Conservation (phyloP, 441 rosid genomes). For the Hypseocharis bilobata region DNA sequence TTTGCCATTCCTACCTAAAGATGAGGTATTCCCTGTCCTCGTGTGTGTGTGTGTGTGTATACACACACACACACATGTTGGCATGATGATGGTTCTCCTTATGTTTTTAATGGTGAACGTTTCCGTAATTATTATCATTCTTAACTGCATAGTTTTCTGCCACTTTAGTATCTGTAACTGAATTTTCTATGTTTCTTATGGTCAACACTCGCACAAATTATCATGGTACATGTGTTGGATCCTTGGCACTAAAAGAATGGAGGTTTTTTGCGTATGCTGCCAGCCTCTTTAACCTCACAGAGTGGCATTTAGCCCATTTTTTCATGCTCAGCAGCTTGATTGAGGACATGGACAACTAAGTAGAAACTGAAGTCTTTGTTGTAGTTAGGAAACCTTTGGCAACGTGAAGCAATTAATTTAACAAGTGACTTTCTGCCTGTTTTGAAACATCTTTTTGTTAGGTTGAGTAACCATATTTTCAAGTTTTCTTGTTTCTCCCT, state of each 20-base stretch:
- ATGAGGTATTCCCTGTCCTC: slow-evolving; percentile 49
- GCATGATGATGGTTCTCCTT: no score
- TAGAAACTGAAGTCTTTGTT: neutral
- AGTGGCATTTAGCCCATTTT: neutral
- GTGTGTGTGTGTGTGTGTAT: neutral
- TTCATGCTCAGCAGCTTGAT: neutral
- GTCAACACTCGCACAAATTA: neutral
- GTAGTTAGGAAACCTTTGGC: neutral
- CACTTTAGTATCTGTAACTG: neutral
- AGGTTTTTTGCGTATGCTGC: no score
- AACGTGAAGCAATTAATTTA: neutral
- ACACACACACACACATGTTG: no score
- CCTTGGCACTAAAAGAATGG: neutral
- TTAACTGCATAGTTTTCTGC: neutral
- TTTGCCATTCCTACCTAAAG: slow-evolving; percentile 74
- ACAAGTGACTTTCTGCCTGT: neutral
- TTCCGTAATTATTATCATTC: no score
- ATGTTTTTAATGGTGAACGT: no score
- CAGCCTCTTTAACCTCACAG: no score
- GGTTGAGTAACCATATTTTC: neutral
- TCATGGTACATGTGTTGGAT: neutral
- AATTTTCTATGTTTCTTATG: neutral
- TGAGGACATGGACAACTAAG: neutral
- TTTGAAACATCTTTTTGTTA: neutral
- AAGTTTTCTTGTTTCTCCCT: neutral